These are phyloP conservation scores for Phylloporus sp. DNA, from an alignment of 768 basidiomycete species.

Conservation along the genomic window DNA sequence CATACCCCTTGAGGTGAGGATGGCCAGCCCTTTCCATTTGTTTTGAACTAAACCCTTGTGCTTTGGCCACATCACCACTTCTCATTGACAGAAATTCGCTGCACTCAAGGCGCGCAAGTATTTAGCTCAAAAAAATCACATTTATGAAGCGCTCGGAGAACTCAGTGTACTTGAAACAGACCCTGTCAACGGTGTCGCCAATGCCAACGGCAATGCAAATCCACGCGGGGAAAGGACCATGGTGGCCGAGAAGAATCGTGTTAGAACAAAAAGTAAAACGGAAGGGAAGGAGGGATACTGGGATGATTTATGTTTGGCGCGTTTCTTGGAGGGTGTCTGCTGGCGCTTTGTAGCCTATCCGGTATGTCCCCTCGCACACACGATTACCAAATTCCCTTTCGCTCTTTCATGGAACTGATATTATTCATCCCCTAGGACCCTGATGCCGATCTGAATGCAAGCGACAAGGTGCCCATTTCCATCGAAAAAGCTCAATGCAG, in stretches of 20 bases:
- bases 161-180: constrained; percentile 26
- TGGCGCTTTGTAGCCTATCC: constrained; percentile 84
- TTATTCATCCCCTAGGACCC: constrained; percentile 40
- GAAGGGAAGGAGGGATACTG: constrained; percentile 61
- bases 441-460: constrained; percentile 51
- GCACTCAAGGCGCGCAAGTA: constrained; percentile 88
- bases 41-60: not conserved
- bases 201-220: constrained; percentile 8
- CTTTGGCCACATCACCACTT: not conserved
- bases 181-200: not conserved
- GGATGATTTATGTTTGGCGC: constrained; percentile 82
- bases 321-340: constrained; percentile 82
- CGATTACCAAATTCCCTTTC: not conserved
- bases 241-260: constrained; percentile 9
- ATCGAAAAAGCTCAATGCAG: constrained; percentile 51
- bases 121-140: constrained; percentile 58
- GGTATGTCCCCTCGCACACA: constrained; percentile 45
- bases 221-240: constrained; percentile 18
- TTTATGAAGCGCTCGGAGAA: constrained; percentile 45
- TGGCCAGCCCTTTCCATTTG: not conserved
- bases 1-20: constrained; percentile 60
- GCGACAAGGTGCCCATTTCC: constrained; percentile 33
- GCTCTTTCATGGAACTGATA: not conserved
- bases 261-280: constrained; percentile 34
- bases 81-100: constrained; percentile 64